Evolutionary conservation across 495 filamentous ascomycete species (phyloP).

Genomic region (Tetracladium marchalianum): DNA sequence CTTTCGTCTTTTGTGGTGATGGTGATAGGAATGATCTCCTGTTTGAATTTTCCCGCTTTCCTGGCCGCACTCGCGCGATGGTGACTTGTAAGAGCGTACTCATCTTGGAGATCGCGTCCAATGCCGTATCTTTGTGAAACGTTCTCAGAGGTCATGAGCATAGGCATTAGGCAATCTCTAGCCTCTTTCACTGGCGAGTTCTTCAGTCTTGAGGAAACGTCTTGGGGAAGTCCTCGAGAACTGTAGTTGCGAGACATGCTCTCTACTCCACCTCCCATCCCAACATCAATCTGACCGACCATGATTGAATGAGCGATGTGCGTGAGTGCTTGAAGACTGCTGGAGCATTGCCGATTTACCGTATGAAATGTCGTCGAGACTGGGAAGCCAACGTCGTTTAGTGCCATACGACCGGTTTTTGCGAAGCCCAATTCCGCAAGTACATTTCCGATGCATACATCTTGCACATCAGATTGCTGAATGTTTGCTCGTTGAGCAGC

Average conservation of each 20-base stretch:
- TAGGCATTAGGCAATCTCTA: slow-evolving; percentile 61
- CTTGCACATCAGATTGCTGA: slow-evolving; percentile 50
- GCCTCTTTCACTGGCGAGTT: slow-evolving; percentile 47
- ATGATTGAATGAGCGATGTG: slow-evolving; percentile 51
- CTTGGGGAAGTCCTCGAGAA: slow-evolving; percentile 54
- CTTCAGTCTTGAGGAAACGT: slow-evolving; percentile 52
- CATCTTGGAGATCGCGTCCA: slow-evolving; percentile 50
- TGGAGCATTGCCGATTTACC: slow-evolving; percentile 60
- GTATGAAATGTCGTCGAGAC: slow-evolving; percentile 55
- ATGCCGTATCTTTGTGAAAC: slow-evolving; percentile 57
- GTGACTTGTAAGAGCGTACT: slow-evolving; percentile 52
- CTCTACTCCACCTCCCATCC: slow-evolving; percentile 65
- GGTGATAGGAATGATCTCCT: slow-evolving; percentile 55
- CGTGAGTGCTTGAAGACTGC: slow-evolving; percentile 55
- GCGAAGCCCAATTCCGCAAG: slow-evolving; percentile 61
- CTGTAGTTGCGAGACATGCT: slow-evolving; percentile 66
- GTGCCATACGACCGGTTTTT: slow-evolving; percentile 67
- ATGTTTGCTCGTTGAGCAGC: slow-evolving; percentile 55
- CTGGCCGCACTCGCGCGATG: slow-evolving; percentile 51
- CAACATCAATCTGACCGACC: slow-evolving; percentile 50
- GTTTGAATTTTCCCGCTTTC: slow-evolving; percentile 48
- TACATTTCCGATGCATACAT: slow-evolving; percentile 60
- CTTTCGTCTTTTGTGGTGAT: slow-evolving; percentile 40
- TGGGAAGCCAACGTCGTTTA: slow-evolving; percentile 55
- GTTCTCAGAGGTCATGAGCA: slow-evolving; percentile 65